A percentile compares a stretch with the other conserved stretches of the same genome.
Conservation (phyloP, 306 rosid genomes). For the Prinsepia uniflora region DNA sequence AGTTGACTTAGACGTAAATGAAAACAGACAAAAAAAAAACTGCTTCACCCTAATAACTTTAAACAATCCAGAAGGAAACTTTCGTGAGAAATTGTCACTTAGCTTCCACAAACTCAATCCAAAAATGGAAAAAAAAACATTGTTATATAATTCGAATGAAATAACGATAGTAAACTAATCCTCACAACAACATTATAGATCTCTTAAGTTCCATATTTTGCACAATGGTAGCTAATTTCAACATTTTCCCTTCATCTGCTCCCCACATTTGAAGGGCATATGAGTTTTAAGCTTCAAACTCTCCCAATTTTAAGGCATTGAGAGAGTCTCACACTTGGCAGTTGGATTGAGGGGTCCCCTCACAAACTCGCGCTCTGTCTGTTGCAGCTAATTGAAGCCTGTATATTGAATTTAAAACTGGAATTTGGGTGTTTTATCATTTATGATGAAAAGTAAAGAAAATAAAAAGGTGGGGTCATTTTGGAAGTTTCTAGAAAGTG, state of each 20-base stretch:
- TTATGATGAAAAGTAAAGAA: not conserved
- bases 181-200: too few species aligned
- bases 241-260: too few species aligned
- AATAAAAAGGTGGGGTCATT: not conserved
- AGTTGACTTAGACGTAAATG: too few species aligned
- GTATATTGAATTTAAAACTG: not conserved
- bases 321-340: not conserved
- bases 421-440: not conserved
- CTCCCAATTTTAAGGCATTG: not conserved
- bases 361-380: not conserved
- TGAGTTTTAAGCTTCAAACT: not conserved
- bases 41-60: too few species aligned
- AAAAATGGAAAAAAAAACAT: accelerated
- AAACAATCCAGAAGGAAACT: too few species aligned
- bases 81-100: too few species aligned
- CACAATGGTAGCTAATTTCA: too few species aligned
- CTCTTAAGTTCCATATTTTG: too few species aligned
- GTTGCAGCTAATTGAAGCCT: not conserved
- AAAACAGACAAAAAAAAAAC: too few species aligned
- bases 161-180: too few species aligned
- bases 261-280: not conserved
- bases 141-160: too few species aligned
- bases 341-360: not conserved
- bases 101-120: not conserved
- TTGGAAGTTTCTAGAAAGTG: not conserved